Evolutionary conservation across 2,329 filamentous ascomycete genomes (phyloP), one percentile per base, ranked within the genome.

Genomic region (Diaporthe caulivora): DNA sequence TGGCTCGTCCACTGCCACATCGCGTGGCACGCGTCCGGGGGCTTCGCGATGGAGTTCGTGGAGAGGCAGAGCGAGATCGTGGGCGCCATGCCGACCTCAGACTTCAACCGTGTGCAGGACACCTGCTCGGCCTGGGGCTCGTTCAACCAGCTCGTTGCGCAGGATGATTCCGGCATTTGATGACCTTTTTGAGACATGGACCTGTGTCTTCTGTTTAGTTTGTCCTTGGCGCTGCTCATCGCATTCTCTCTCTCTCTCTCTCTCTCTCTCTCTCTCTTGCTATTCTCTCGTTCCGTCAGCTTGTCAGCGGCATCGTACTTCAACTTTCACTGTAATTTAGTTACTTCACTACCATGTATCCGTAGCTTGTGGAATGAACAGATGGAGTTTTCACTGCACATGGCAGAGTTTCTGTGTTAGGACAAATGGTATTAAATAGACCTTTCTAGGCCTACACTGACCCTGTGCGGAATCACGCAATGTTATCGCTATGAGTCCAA

Each of bases 21-120:
- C 54, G 76, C 76, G 31, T 77, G 76, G 81, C 82, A 84, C 70
- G 79, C 80, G 8, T 81, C 79, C 15, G 77, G 81, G 37, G 82
- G 82, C 1, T 78, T 84, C 18, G 79, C 81, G 1, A 75, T 84
- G 71, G 80, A 84, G 69, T 81, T 84, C 24, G 80, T 84, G 5
- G 82, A 84, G 69, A 68, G 76, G 13, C 65, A 76, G 62, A 54
- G 58, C 15, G 76, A 78, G 57, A 78, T 80, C 31, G 18, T 51
- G 3, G 40, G 49, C 1, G 65, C 47, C 9, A 34, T 77, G 8
- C 54, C 70, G 29, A 55, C 72, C 21, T 29, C 21, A 1, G 71
- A 71, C 13, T 24, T 55, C 53, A 51, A 18, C 18, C 62, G 69
- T 10, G 71, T 81, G 34, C 79, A 77, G 42, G 72, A 74, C 17